Base-by-base conservation (phyloP, 2,329 filamentous ascomycete genomes). In the Exophiala phaeomuriformis region DNA sequence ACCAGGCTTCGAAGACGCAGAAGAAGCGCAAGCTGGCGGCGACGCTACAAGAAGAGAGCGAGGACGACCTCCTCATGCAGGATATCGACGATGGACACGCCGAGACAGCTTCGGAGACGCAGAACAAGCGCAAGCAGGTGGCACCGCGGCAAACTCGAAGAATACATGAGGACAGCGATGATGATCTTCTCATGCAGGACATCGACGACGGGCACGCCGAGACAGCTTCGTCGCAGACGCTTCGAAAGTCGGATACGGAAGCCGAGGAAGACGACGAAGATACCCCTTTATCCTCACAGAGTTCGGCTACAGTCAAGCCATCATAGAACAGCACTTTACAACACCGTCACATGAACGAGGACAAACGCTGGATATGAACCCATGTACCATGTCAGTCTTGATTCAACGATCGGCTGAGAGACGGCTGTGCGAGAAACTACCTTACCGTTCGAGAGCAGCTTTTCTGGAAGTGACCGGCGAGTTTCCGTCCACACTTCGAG, bases 231-330 rank as follows among this genome's bases (percentile, higher is more conserved):
- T 41, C 39, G 9, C 39, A 41, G 12, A 41, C n/a, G 3, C 39
- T 5, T 5, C n/a, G 39, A 28, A 41, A 28, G 39, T 41, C 39
- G 9, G 39, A 41, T 28, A 41, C 12, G 5, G 39, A 41, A 41
- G 39, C 27, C 6, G 53, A 56, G 28, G 32, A 19, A 61, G 66
- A 53, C 58, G 63, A 53, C 63, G 65, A 60, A 63, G 66, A 59
- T 32, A 66, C 64, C 9, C 64, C 64, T 2, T 40, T 63, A 45
- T 64, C 62, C 7, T 64, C 62, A 4, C 62, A 54, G 30, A 57
- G 47, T 44, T 53, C 60, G 30, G 49, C 51, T 28, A 47, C 51
- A 37, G 49, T 56, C 27, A 51, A 44, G 6, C 33, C n/a, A 3
- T 35, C 39, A 12, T 40, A 32, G 6, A 31, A 19, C 8, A 12